Conservation (phyloP, 139 green algal genomes). For the Haematococcus sp. region DNA sequence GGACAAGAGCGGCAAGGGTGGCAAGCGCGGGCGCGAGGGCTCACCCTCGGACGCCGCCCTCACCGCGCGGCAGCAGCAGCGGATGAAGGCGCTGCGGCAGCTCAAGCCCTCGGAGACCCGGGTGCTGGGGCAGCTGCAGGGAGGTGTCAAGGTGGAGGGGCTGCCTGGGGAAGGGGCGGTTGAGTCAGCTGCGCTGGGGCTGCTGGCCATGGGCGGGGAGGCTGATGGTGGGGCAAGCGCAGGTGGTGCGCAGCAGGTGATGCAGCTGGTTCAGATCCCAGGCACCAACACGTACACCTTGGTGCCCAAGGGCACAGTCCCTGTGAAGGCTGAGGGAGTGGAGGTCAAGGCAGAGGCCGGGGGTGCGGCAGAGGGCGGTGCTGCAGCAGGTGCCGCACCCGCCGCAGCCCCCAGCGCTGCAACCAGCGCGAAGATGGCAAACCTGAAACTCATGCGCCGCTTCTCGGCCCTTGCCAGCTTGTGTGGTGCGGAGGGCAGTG, state of each 20-base stretch:
- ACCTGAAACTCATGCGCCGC: slow-evolving; percentile 6
- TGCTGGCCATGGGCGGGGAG: too few species aligned
- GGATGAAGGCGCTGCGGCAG: not conserved
- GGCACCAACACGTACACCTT: too few species aligned
- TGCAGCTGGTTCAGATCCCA: too few species aligned
- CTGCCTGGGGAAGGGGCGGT: too few species aligned
- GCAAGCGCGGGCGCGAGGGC: too few species aligned
- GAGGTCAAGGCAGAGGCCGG: not conserved
- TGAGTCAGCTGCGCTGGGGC: too few species aligned
- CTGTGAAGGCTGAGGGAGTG: not conserved
- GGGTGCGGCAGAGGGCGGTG: not conserved
- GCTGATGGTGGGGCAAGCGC: too few species aligned
- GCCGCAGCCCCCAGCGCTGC: not conserved
- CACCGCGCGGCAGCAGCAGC: not conserved
- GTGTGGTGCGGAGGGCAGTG: not conserved
- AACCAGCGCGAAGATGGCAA: not conserved
- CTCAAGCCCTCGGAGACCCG: not conserved
- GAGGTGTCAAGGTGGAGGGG: too few species aligned
- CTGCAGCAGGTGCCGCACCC: not conserved
- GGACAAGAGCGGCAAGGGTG: not conserved
- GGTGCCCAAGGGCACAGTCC: not conserved
- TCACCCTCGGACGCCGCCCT: not conserved
- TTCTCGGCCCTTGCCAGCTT: not conserved
- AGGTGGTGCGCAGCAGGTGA: too few species aligned
- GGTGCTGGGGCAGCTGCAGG: not conserved